Percentiles rank a stretch among this genome's conserved stretches.
Evolutionary conservation across 306 rosid species (phyloP).

Genomic region (Fragaria iinumae): DNA sequence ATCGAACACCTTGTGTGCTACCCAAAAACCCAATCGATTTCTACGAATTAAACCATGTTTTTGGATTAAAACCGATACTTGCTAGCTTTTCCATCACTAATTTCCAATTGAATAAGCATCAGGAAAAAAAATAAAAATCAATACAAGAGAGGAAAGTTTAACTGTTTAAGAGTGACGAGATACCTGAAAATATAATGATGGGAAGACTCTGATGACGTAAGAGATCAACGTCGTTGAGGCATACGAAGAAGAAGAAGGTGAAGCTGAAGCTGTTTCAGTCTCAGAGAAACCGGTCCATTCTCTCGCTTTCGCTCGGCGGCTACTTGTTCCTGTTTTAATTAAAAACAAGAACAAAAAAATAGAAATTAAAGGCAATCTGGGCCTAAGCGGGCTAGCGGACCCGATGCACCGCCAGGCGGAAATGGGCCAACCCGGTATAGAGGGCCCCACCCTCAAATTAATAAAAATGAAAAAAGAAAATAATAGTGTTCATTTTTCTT

Average conservation of each 20-base stretch:
- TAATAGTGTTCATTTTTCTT: too few relatives aligned
- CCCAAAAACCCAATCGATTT: not conserved
- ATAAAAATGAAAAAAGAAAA: too few relatives aligned
- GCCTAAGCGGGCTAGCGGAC: too few relatives aligned
- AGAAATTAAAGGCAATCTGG: too few relatives aligned
- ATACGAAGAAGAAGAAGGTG: not conserved
- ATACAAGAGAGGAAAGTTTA: not conserved
- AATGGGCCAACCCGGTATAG: too few relatives aligned
- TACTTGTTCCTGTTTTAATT: too few relatives aligned
- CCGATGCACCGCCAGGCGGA: too few relatives aligned
- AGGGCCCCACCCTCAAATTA: too few relatives aligned
- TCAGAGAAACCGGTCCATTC: not conserved
- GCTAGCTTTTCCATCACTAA: not conserved
- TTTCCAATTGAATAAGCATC: not conserved
- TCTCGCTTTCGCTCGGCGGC: too few relatives aligned
- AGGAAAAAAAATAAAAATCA: too few relatives aligned
- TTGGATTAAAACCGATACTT: not conserved
- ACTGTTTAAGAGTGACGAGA: not conserved
- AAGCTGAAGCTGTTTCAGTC: not conserved
- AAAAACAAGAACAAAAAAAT: too few relatives aligned
- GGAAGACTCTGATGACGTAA: not conserved
- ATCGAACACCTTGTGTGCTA: slow-evolving; percentile 11
- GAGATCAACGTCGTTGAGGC: not conserved
- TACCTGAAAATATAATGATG: not conserved
- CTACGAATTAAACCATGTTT: not conserved